Evolutionary conservation across 176 grass and related monocot species (phyloP), one percentile per base, ranked within the genome.

Genomic region (Aechmea fasciata): DNA sequence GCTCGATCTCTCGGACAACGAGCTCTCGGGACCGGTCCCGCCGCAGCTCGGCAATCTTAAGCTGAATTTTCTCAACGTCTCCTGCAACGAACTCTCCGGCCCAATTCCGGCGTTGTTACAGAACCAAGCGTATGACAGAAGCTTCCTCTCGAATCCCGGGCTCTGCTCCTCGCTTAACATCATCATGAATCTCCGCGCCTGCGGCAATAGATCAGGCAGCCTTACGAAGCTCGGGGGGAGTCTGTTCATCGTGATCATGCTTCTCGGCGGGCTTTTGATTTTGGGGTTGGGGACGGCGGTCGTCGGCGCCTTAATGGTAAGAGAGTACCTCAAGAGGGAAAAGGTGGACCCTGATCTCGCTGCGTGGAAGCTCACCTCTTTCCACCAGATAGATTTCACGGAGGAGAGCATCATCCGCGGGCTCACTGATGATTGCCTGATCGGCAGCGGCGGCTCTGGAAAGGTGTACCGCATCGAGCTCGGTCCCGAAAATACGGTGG

Each of bases 401-500:
- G 64, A 73, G 23, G 9, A 10, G 26, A 73, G 47, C 25, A 82
- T 85, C 51, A 1, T 66, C 15, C 2, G 0, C 1, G 50, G 11
- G 1, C 54, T 85, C 7, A 70, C 57, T 11, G 64, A 70, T 10
- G 41, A 59, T 1, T 75, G 85, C 57, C 18, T 76, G 2, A 55
- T 85, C 14, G 82, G 82, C 1, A 73, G 49, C 1, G 71, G 78
- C 11, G 82, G 86, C 8, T 70, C 48, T 0, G 78, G 82, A n/a
- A 71, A 82, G 63, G 86, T 90, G 5, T 85, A 83, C 26, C 66
- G 69, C 19, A 82, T 83, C 51, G 14, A 11, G 13, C 64, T 83
- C 5, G 14, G 52, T 1, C 3, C 18, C 1, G 53, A 13, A 1
- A 20, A 47, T 51, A 28, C 6, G 2, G 68, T 86, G 69, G 90